A percentile compares a stretch with the other conserved stretches of the same genome.
Conservation (phyloP, 2,329 filamentous ascomycete species). For the Bisporella sp. region DNA sequence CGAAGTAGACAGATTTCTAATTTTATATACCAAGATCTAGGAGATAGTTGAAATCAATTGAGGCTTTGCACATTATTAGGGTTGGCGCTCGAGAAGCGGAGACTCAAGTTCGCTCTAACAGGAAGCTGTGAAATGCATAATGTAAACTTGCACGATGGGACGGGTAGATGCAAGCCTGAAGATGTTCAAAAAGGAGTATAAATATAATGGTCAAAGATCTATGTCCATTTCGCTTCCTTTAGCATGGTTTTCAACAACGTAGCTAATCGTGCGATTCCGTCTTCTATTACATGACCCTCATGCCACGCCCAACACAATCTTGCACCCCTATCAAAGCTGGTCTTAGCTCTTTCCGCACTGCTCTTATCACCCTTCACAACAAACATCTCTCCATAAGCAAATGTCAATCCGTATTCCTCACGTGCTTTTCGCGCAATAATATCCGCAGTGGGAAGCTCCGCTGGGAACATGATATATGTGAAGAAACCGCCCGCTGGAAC, state of each 20-base stretch:
- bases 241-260: not conserved
- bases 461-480: constrained; percentile 53
- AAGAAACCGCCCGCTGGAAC: constrained; percentile 54
- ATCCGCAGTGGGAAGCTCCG: constrained; percentile 31
- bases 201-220: not conserved
- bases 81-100: too few relatives aligned
- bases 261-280: constrained; percentile 47
- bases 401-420: constrained; percentile 44
- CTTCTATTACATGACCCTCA: constrained; percentile 42
- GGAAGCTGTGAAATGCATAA: too few relatives aligned
- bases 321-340: constrained; percentile 40
- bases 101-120: too few relatives aligned
- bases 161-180: too few relatives aligned
- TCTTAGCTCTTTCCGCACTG: constrained; percentile 23
- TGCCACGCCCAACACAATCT: constrained; percentile 54
- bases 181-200: too few relatives aligned
- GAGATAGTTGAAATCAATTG: too few relatives aligned
- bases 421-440: constrained; percentile 28
- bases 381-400: constrained; percentile 50
- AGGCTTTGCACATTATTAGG: too few relatives aligned
- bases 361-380: constrained; percentile 32
- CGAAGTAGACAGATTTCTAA: too few relatives aligned
- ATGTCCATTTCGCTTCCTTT: not conserved
- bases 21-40: too few relatives aligned
- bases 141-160: too few relatives aligned